Evolutionary conservation across 2,329 filamentous ascomycete genomes (phyloP), one percentile per base, ranked within the genome.

Genomic region (Cucurbitaria berberidis): DNA sequence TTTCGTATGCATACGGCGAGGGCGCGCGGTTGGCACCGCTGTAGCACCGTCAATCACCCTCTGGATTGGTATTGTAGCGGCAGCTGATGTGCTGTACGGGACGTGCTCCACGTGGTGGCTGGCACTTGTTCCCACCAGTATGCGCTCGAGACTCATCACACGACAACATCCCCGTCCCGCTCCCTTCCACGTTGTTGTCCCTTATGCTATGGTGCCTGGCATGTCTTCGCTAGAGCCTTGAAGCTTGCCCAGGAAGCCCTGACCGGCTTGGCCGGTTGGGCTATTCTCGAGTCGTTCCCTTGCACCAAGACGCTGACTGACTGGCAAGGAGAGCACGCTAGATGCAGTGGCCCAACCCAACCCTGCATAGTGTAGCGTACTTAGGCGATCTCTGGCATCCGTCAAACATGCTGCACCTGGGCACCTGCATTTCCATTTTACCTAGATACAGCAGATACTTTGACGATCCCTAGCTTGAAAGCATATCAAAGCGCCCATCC

Each of bases 101-200:
- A 40, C 29, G 42, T 59, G 57, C 53, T 46, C 54, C 62, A 64
- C 59, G 59, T 66, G 60, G 62, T 62, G 59, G 61, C 55, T 53
- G 53, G 47, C 48, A 22, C 36, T 55, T 36, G 52, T 49, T 45
- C 34, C 46, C 41, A 45, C 35, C 42, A n/a, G n/a, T 53, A 30
- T 21, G 32, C 26, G 54, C 54, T 51, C 49, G 52, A 51, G 55
- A 56, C 42, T 43, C 45, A 51, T 57, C 59, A 55, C 55, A 56
- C 48, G 53, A 64, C 54, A 55, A 18, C 30, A 40, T 48, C 44
- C 35, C 40, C 47, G 34, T 41, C 8, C 36, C 29, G 39, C 16
- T 40, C 29, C 26, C 8, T 35, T 41, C 3, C 36, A 22, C 36
- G 18, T 21, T 6, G 10, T 22, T 19, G 24, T 26, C 18, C 5